A percentile compares a stretch with the other conserved stretches of the same genome.
These are phyloP conservation scores for Hyphopichia pseudoburtonii DNA, from an alignment of 1,139 yeast species.

Conservation along the genomic window DNA sequence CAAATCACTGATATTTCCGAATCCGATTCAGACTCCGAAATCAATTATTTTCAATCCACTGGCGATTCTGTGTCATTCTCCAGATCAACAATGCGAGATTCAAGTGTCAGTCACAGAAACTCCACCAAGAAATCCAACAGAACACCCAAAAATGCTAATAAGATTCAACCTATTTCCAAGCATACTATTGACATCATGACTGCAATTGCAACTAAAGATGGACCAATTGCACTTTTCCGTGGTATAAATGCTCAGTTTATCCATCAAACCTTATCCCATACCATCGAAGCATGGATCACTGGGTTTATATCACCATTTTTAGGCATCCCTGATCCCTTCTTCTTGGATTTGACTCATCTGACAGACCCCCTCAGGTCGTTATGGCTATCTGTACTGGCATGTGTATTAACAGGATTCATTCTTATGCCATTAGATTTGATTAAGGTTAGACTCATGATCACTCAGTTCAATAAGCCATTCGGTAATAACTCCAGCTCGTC, in stretches of 20 bases:
- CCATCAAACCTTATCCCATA: constrained; percentile 69
- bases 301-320: constrained; percentile 81
- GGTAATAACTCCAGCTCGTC: not conserved
- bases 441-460: constrained; percentile 72
- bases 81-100: constrained; percentile 4
- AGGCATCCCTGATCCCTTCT: constrained; percentile 88
- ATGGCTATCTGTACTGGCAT: constrained; percentile 66
- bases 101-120: constrained; percentile 1
- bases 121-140: constrained; percentile 8
- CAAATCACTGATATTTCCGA: constrained; percentile 12
- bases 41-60: constrained; percentile 52
- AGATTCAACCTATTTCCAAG: constrained; percentile 60
- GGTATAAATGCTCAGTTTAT: constrained; percentile 86
- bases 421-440: constrained; percentile 82
- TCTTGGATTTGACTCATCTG: constrained; percentile 79
- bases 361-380: constrained; percentile 73
- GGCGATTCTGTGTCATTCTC: constrained; percentile 13
- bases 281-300: constrained; percentile 89
- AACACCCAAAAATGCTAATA: constrained; percentile 15
- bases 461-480: constrained; percentile 39
- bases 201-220: constrained; percentile 71
- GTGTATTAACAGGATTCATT: constrained; percentile 71
- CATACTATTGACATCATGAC: constrained; percentile 73
- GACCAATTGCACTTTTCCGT: constrained; percentile 81
- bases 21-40: constrained; percentile 44